Evolutionary conservation across 768 basidiomycete genomes (phyloP).

Genomic region (Antrodiella citrinella): DNA sequence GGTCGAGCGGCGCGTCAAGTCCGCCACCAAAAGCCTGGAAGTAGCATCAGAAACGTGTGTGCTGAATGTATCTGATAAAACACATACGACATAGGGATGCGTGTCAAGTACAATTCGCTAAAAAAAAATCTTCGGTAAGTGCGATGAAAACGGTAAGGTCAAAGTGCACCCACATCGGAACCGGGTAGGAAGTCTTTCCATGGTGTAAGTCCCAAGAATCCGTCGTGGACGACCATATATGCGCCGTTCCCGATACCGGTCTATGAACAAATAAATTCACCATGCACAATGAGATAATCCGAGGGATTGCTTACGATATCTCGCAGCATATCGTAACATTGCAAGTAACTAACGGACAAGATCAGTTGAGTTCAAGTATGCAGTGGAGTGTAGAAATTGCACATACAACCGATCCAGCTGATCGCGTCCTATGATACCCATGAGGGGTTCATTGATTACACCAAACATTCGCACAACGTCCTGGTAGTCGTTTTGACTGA

Average conservation of each 20-base stretch:
- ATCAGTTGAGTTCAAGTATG: not conserved
- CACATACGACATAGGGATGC: conserved; percentile 38
- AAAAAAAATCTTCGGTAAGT: not conserved
- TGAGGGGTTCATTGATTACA: conserved; percentile 57
- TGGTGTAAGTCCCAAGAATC: conserved; percentile 41
- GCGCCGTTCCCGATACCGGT: conserved; percentile 56
- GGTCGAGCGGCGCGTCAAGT: conserved; percentile 17
- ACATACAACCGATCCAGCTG: conserved; percentile 56
- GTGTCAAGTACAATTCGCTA: conserved; percentile 39
- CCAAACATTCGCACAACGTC: conserved; percentile 57
- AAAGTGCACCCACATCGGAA: conserved; percentile 23
- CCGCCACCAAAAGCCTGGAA: conserved; percentile 19
- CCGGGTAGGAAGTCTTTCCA: conserved; percentile 35
- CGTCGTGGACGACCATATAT: conserved; percentile 49
- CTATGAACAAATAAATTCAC: conserved; percentile 1
- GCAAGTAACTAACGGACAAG: conserved; percentile 43
- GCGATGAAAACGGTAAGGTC: not conserved
- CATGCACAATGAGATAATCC: not conserved
- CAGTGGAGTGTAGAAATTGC: not conserved
- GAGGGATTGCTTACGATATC: conserved; percentile 58
- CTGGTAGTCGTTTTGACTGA: conserved; percentile 66
- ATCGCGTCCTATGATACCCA: conserved; percentile 46
- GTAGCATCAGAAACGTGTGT: not conserved
- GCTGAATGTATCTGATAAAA: not conserved
- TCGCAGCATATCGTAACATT: conserved; percentile 59